A percentile compares a stretch with the other conserved stretches of the same genome.
These are phyloP conservation scores for Halenospora varia DNA, from an alignment of 495 filamentous ascomycete genomes.

Conservation along the genomic window DNA sequence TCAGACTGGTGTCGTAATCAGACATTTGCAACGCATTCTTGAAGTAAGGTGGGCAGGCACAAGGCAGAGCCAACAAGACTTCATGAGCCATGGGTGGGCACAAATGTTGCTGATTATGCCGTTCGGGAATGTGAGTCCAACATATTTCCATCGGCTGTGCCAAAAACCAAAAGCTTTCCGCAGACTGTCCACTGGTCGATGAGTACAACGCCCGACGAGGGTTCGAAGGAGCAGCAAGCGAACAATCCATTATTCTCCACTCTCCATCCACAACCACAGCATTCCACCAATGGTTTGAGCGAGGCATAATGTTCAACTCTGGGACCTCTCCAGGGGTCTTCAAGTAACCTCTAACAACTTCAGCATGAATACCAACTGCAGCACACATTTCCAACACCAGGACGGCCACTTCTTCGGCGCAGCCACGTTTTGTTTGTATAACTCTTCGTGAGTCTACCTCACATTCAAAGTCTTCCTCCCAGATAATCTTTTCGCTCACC, in stretches of 20 bases:
- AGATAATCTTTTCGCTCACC: slow-evolving; percentile 92
- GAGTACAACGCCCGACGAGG: slow-evolving; percentile 76
- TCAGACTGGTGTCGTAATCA: slow-evolving; percentile 86
- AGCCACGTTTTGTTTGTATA: slow-evolving; percentile 78
- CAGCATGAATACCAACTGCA: slow-evolving; percentile 82
- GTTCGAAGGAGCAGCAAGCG: slow-evolving; percentile 85
- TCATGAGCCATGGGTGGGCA: slow-evolving; percentile 83
- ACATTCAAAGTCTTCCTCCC: slow-evolving; percentile 87
- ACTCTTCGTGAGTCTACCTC: slow-evolving; percentile 76
- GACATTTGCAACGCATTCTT: slow-evolving; percentile 70
- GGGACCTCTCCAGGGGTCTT: slow-evolving; percentile 83
- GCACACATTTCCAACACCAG: slow-evolving; percentile 91
- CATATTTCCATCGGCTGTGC: slow-evolving; percentile 80
- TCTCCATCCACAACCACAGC: slow-evolving; percentile 88
- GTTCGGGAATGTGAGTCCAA: slow-evolving; percentile 89
- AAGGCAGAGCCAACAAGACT: slow-evolving; percentile 77
- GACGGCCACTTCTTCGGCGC: slow-evolving; percentile 85
- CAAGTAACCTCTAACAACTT: slow-evolving; percentile 81
- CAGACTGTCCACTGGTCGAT: slow-evolving; percentile 56
- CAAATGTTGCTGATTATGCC: slow-evolving; percentile 84
- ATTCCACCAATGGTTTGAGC: slow-evolving; percentile 98
- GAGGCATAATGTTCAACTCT: slow-evolving; percentile 68
- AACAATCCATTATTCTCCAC: slow-evolving; percentile 96
- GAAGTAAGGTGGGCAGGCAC: slow-evolving; percentile 85
- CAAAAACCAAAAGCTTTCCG: slow-evolving; percentile 91